Conservation (phyloP, 495 filamentous ascomycete genomes). For the Cladorrhinum samala region DNA sequence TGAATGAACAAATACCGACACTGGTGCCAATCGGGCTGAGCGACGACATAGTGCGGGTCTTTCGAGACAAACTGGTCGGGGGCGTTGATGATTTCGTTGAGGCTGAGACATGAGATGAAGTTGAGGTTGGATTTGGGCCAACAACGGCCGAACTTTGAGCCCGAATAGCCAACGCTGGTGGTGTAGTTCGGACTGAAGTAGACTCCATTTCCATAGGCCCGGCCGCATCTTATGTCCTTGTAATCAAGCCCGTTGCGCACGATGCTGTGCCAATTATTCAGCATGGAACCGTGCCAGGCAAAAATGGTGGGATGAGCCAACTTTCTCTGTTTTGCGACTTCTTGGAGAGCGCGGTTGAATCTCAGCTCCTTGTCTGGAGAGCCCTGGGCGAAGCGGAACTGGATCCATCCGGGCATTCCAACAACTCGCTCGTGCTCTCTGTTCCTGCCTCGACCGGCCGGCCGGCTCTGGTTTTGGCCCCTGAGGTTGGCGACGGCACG, state of each 20-base stretch:
- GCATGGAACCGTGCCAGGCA: slow-evolving; percentile 74
- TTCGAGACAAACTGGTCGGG: slow-evolving; percentile 52
- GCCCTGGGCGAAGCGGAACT: slow-evolving; percentile 86
- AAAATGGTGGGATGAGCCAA: slow-evolving; percentile 62
- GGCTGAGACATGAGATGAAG: slow-evolving; percentile 55
- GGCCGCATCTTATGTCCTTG: slow-evolving; percentile 53
- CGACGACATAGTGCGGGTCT: slow-evolving; percentile 63
- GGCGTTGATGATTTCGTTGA: slow-evolving; percentile 85
- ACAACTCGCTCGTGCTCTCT: slow-evolving; percentile 48
- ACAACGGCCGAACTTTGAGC: background rate
- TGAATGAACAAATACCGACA: slow-evolving; percentile 79
- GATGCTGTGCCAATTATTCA: slow-evolving; percentile 87
- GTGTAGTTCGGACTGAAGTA: slow-evolving; percentile 61
- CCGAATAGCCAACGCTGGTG: slow-evolving; percentile 54
- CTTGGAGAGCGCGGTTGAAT: slow-evolving; percentile 61
- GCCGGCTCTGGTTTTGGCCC: background rate
- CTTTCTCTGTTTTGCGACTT: slow-evolving; percentile 34
- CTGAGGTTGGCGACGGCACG: background rate
- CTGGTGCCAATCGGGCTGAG: slow-evolving; percentile 82
- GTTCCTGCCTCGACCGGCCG: slow-evolving; percentile 10
- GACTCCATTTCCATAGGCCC: slow-evolving; percentile 72
- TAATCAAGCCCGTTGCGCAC: slow-evolving; percentile 77
- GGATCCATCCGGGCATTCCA: slow-evolving; percentile 63
- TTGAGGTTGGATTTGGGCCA: slow-evolving; percentile 66
- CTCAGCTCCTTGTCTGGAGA: slow-evolving; percentile 82